These are phyloP conservation scores for Hydrangea macrophylla DNA, from an alignment of 148 eudicot species.

Conservation along the genomic window DNA sequence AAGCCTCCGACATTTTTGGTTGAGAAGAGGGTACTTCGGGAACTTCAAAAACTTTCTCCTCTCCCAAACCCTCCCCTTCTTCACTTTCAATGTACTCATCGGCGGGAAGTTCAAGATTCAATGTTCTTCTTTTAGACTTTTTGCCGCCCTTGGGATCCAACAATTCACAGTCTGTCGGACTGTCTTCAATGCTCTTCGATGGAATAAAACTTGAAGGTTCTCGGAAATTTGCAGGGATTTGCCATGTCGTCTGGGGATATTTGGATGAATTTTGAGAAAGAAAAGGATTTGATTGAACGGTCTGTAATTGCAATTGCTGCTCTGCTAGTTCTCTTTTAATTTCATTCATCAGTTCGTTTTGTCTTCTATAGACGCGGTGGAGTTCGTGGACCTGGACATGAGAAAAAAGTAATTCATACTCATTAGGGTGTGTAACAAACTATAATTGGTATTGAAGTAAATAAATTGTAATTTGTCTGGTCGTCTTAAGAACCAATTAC, in stretches of 20 bases:
- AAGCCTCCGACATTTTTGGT: constrained; percentile 15
- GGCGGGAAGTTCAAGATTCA: constrained; percentile 60
- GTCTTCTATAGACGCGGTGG: constrained; percentile 41
- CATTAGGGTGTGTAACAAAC: neutral
- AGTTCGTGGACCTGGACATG: constrained; percentile 41
- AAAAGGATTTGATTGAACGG: constrained; percentile 26
- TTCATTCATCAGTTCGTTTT: constrained; percentile 45
- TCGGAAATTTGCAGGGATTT: constrained; percentile 12
- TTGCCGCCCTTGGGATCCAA: constrained; percentile 20
- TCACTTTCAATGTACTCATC: constrained; percentile 43
- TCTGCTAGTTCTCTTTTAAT: constrained; percentile 24
- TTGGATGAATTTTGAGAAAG: constrained; percentile 16
- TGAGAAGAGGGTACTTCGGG: constrained; percentile 16
- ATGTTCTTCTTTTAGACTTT: constrained; percentile 33
- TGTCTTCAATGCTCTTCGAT: constrained; percentile 7
- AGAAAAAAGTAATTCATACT: constrained; percentile 1
- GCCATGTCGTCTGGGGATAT: constrained; percentile 11
- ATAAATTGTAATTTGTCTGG: neutral
- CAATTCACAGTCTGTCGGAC: constrained; percentile 6
- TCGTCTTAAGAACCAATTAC: neutral
- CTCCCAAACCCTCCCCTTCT: constrained; percentile 24
- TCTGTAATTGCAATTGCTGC: constrained; percentile 14
- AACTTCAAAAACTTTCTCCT: constrained; percentile 14
- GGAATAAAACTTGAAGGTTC: constrained; percentile 7
- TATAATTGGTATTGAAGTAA: neutral